These are phyloP conservation scores for Pichia sp. DNA, from an alignment of 1,139 yeast genomes.

Conservation along the genomic window DNA sequence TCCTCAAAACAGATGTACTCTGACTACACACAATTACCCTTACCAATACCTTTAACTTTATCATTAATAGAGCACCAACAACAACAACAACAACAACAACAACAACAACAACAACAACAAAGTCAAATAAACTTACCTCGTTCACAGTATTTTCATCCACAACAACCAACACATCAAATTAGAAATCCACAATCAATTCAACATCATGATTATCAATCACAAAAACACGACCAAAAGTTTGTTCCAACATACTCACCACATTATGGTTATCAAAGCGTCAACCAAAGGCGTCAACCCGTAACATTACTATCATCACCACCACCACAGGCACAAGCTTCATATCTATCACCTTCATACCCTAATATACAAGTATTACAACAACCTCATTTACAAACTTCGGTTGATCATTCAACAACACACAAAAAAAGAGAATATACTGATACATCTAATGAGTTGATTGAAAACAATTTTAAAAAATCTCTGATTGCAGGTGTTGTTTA, in stretches of 20 bases:
- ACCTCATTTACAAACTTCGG: not conserved
- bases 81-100: not conserved
- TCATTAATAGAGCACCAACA: not conserved
- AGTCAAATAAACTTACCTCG: not conserved
- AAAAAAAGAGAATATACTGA: not conserved
- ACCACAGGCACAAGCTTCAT: not conserved
- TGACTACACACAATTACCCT: not conserved
- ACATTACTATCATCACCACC: not conserved
- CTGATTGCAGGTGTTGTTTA: constrained; percentile 25
- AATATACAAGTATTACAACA: not conserved
- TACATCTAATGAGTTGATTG: not conserved
- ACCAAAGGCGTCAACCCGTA: not conserved
- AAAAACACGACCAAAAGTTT: not conserved
- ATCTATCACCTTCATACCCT: not conserved
- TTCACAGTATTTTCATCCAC: not conserved
- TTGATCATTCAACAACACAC: not conserved
- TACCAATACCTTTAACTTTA: not conserved
- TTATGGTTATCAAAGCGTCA: not conserved
- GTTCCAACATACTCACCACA: not conserved
- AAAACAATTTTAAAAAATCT: constrained; percentile 9
- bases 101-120: not conserved
- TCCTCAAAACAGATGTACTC: not conserved
- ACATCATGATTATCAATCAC: not conserved
- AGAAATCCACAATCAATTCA: not conserved
- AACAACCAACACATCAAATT: not conserved